Evolutionary conservation across 1,284 basidiomycete species (phyloP), one percentile per base, ranked within the genome.

Genomic region (Rhodotorula glutinis): DNA sequence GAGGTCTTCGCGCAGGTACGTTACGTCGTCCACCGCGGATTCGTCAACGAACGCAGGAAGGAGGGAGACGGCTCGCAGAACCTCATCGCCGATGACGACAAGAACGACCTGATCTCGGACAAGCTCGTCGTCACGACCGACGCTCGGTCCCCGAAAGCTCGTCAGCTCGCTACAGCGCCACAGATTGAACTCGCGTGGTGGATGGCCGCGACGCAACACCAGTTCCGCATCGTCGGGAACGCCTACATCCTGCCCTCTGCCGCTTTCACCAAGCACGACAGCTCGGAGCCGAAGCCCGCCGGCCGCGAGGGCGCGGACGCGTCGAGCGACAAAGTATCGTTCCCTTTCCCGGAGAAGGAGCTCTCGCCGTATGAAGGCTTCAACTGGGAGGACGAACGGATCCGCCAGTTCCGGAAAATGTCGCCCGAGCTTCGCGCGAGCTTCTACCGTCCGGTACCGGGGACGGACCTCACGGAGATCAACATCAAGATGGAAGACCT

Each of bases 11-110:
- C 33, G 21, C 76, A 74, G 49, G 74, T 74, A 1, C 70, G 78
- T 10, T 78, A 77, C 65, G 77, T 79, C 40, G 77, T 79, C 8
- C 78, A 79, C 67, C 76, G 79, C 23, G 79, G 79, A 1, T 78
- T 79, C 56, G 75, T 78, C 59, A 79, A 79, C 73, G 76, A 78
- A 66, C 72, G 77, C 23, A 51, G 71, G 29, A 55, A 77, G 73
- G 53, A 75, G 59, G 58, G 70, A 55, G 25, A 75, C 67, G 57
- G 70, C 59, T 40, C 56, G 33, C 62, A 70, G 66, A 43, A 77
- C 76, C 29, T 67, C 68, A 40, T 75, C 66, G 53, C 62, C 65
- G 73, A 72, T 46, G 65, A 69, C 19, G 62, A 77, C 33, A 69
- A 74, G 3, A 60, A 62, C n/a, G 76, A 77, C 30, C 68, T 71